Conservation (phyloP, 2,329 filamentous ascomycete genomes). For the Fusarium heterosporum region DNA sequence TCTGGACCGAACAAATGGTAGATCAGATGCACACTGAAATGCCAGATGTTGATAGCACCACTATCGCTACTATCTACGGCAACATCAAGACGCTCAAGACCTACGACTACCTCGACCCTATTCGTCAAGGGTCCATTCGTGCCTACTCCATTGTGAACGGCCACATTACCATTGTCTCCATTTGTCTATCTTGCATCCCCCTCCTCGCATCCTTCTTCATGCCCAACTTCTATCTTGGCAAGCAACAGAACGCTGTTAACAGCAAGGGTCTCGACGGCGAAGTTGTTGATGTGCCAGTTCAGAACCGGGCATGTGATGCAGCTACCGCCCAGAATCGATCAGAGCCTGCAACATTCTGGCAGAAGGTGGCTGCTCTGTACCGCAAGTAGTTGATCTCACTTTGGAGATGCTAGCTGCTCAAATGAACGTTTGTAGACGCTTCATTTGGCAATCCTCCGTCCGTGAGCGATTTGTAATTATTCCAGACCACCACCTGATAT, state of each 20-base stretch:
- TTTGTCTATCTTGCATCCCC: slow-evolving; percentile 50
- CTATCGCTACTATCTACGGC: slow-evolving; percentile 49
- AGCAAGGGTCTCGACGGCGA: slow-evolving; percentile 51
- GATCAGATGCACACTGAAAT: slow-evolving; percentile 50
- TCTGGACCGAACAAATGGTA: slow-evolving; percentile 56
- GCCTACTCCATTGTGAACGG: slow-evolving; percentile 53
- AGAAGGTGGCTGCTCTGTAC: slow-evolving; percentile 24
- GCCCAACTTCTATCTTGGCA: slow-evolving; percentile 55
- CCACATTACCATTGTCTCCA: slow-evolving; percentile 50
- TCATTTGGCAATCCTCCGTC: fast-evolving
- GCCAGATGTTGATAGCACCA: slow-evolving; percentile 41
- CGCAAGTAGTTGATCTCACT: background rate
- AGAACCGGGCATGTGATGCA: background rate
- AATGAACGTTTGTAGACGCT: fast-evolving
- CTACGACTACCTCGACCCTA: slow-evolving; percentile 51
- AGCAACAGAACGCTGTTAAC: slow-evolving; percentile 52
- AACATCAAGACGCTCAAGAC: slow-evolving; percentile 50
- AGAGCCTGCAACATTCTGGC: slow-evolving; percentile 9
- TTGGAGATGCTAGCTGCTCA: fast-evolving
- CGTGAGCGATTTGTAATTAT: fast-evolving
- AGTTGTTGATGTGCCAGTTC: slow-evolving; percentile 40
- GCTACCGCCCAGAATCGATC: background rate
- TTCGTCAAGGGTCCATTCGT: slow-evolving; percentile 53
- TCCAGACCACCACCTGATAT: background rate
- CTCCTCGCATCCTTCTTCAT: slow-evolving; percentile 55